Base-by-base conservation (phyloP, 139 green algal species). In the Parachlorella kessleri region DNA sequence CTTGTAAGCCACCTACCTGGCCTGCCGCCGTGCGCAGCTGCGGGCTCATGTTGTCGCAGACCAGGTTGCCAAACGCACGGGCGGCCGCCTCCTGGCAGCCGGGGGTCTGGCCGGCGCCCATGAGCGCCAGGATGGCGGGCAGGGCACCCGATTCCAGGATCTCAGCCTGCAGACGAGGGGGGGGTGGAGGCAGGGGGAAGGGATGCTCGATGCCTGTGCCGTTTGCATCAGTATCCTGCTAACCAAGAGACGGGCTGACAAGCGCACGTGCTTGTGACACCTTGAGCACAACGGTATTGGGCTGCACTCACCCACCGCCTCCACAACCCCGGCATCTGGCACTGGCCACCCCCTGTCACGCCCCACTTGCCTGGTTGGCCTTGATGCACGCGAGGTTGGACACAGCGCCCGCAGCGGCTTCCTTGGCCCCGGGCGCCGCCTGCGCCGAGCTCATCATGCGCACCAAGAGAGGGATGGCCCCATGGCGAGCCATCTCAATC, bases 331-430 rank as follows among this genome's bases (percentile, higher is more conserved):
- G n/a, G n/a, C n/a, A n/a, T n/a, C n/a, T n/a, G n/a, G n/a, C n/a
- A n/a, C n/a, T n/a, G n/a, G n/a, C n/a, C n/a, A n/a, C n/a, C n/a
- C n/a, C n/a, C n/a, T n/a, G n/a, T n/a, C n/a, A n/a, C n/a, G 37
- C 66, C 37, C 37, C 36, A 28, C 66, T n/a, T 28, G 53, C 59
- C 66, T 84, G 66, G 71, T 81, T 55, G 1, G 37, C 18, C n/a
- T 68, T 55, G 48, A 77, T 84, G 66, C 78, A 81, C 21, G 72
- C 73, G 1, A 84, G 78, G 71, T 84, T 84, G 71, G 55, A 74
- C 37, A 84, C 39, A 36, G 78, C 78, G 10, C 78, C 66, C 53
- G 80, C 72, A 21, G 78, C 78, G 32, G 78, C 78, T 72, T 84
- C 78, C 66, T 73, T 79, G 35, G 68, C 72, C 0, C 39, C 70